A percentile compares a stretch with the other conserved stretches of the same genome.
These are phyloP conservation scores for Auricularia sp. DNA, from an alignment of 768 basidiomycete species.

Conservation along the genomic window DNA sequence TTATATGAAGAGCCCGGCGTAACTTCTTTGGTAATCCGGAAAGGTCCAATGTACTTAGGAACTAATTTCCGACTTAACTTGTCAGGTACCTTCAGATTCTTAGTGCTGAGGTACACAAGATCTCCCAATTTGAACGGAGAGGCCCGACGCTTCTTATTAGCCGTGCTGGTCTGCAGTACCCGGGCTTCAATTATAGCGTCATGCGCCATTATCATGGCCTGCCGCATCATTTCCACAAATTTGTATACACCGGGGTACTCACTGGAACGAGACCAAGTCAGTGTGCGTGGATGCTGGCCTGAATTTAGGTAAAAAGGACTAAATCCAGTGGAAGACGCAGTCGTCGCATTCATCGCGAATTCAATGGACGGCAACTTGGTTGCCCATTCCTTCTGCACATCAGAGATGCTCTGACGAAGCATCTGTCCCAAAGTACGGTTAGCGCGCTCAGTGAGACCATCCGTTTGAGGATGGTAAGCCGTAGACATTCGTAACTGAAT, in stretches of 20 bases:
- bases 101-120: constrained; percentile 8
- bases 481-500: constrained; percentile 24
- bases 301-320: constrained; percentile 9
- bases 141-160: constrained; percentile 2
- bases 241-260: constrained; percentile 2
- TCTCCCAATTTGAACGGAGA: constrained; percentile 2
- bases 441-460: constrained; percentile 18
- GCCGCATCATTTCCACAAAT: constrained; percentile 5
- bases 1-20: constrained; percentile 13
- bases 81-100: constrained; percentile 10
- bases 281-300: background rate
- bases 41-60: constrained; percentile 11
- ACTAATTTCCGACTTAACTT: constrained; percentile 8
- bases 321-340: constrained; percentile 2
- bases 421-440: constrained; percentile 7
- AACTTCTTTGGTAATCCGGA: constrained; percentile 4
- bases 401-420: constrained; percentile 5
- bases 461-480: constrained; percentile 32
- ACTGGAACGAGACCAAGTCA: background rate
- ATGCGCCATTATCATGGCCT: constrained; percentile 8
- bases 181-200: constrained; percentile 13
- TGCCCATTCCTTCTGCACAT: constrained; percentile 14
- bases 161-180: constrained; percentile 7
- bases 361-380: constrained; percentile 6
- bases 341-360: constrained; percentile 12